Conservation (phyloP, 148 eudicot species). For the Arbutus unedo region DNA sequence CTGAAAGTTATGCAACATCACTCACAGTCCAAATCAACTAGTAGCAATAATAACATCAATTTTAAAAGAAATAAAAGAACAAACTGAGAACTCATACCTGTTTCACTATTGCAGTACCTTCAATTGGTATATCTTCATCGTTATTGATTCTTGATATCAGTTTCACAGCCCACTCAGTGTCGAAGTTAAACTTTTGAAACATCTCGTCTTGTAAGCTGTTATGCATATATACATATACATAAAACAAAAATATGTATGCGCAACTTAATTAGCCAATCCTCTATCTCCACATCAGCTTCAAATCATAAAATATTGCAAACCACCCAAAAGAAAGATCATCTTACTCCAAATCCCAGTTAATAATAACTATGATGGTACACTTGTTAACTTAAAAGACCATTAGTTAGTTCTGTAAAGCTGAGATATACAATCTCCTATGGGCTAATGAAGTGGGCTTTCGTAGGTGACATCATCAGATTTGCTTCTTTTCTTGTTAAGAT, state of each 20-base stretch:
- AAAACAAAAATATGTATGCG: background rate
- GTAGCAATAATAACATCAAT: background rate
- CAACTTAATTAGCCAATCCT: conserved; percentile 17
- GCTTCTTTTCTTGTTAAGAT: background rate
- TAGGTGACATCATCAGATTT: background rate
- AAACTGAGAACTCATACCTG: conserved; percentile 48
- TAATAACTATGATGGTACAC: background rate
- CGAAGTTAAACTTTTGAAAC: conserved; percentile 93
- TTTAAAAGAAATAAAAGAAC: conserved; percentile 7
- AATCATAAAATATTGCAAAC: background rate
- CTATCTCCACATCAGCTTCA: background rate
- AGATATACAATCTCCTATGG: background rate
- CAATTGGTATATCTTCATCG: conserved; percentile 87
- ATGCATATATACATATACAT: background rate
- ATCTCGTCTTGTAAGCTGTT: conserved; percentile 97
- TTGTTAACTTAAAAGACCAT: background rate
- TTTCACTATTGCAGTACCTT: conserved; percentile 66
- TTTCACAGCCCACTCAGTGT: conserved; percentile 85
- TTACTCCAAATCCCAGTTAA: background rate
- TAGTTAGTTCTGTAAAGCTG: no score
- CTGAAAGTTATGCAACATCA: conserved; percentile 33
- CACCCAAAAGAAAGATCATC: conserved; percentile 3
- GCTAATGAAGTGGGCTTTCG: background rate
- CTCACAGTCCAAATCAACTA: background rate
- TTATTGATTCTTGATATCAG: conserved; percentile 75